Base-by-base conservation (phyloP, 495 filamentous ascomycete genomes). In the Peziza echinospora region DNA sequence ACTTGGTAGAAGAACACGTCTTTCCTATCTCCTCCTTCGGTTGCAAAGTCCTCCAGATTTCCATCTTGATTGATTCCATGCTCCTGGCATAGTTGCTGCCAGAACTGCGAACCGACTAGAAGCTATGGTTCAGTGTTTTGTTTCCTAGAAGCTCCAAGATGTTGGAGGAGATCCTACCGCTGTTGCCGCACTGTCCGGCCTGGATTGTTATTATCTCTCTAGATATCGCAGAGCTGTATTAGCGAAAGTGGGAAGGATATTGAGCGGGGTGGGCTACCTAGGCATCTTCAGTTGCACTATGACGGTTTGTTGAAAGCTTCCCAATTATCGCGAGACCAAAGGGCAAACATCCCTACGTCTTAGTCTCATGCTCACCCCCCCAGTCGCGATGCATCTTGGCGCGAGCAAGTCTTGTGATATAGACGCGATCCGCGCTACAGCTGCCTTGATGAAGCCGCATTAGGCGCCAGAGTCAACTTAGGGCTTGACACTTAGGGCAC, bases 151-250 rank as follows among this genome's bases (percentile, higher is more conserved):
- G 3, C 9, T 11, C 6, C n/a, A 44, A 46, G 37, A 24, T 37
- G 21, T 42, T 25, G 30, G 7, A 21, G 41, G 41, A 13, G 43
- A 41, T 77, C 81, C 67, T 61, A 93, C 85, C 84, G 70, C 84
- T 94, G 64, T 97, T 97, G 71, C 89, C 89, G 74, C 89, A 97
- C 64, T 97, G 89, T 71, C 89, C 89, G 46, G 91, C 86, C 67
- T 97, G 89, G 51, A 97, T 81, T 28, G 91, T 97, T 64, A 97
- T 97, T 60, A 97, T 96, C 73, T 97, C 89, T 65, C 89, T 96
- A 46, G 56, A 52, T 52, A 59, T 59, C 24, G 16, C 41, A 24
- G 9, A 13, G 22, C 34, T 11, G 40, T 45, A 17, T 37, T 37
- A 37, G 30, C 30, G 13, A 17, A 4, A 37, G 6, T 17, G 13